A percentile compares a stretch with the other conserved stretches of the same genome.
phyloP scores from a whole-genome alignment of 176 grass and related monocot genomes.

The Oryza punctata region DNA sequence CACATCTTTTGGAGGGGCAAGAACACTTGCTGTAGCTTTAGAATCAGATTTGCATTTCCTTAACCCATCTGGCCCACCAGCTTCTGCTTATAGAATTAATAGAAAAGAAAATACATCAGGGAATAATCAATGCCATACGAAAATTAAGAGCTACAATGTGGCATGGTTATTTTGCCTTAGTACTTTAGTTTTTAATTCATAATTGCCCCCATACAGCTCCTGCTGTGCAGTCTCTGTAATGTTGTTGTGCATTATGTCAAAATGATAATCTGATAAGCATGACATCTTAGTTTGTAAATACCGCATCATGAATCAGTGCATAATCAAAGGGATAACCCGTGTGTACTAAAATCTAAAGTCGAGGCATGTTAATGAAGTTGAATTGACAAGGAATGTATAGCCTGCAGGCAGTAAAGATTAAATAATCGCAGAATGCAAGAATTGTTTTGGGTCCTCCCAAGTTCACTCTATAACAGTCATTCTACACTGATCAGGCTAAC shows the following conservation, averaged over 20 bases:
- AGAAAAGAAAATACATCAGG: slow-evolving; percentile 30
- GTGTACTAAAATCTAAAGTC: too few relatives aligned
- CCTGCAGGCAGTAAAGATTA: too few relatives aligned
- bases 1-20: slow-evolving; percentile 87
- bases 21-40: slow-evolving; percentile 54
- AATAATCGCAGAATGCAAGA: too few relatives aligned
- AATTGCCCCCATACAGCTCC: not conserved
- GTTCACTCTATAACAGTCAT: too few relatives aligned
- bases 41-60: slow-evolving; percentile 62
- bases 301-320: too few relatives aligned
- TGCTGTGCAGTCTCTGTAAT: not conserved
- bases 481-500: too few relatives aligned
- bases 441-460: too few relatives aligned
- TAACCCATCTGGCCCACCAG: slow-evolving; percentile 43
- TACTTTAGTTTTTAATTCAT: too few relatives aligned
- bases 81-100: slow-evolving; percentile 47
- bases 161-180: not conserved
- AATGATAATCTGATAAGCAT: not conserved
- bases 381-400: too few relatives aligned
- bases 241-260: not conserved
- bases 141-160: not conserved
- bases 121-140: slow-evolving; percentile 10
- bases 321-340: too few relatives aligned
- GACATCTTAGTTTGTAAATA: not conserved
- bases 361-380: too few relatives aligned